These are phyloP conservation scores for Paramecium tetraurelia DNA, from an alignment of 73 alveolate species.

Conservation along the genomic window DNA sequence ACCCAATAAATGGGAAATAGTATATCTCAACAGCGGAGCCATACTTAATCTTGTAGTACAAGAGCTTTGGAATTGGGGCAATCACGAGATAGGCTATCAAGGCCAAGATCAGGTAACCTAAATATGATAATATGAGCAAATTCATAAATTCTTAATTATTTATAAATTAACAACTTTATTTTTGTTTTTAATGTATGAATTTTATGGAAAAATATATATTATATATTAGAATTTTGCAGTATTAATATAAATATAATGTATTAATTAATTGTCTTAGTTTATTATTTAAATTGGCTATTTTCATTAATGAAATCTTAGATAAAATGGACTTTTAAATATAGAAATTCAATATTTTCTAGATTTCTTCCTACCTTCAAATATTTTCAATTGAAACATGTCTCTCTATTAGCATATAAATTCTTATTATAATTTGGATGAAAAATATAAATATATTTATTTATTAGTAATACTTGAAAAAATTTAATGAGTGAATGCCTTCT, in stretches of 20 bases:
- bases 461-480: not conserved
- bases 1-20: not conserved
- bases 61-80: slow-evolving; percentile 14
- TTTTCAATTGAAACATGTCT: too few species aligned
- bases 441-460: not conserved
- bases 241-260: not conserved
- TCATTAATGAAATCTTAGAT: not conserved
- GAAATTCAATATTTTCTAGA: slow-evolving; percentile 83
- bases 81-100: not conserved
- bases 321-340: not conserved
- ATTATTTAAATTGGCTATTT: not conserved
- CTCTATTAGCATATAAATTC: not conserved
- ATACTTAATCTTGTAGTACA: slow-evolving; percentile 1
- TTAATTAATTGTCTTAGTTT: not conserved
- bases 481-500: not conserved
- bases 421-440: not conserved
- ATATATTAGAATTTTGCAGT: not conserved
- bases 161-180: not conserved
- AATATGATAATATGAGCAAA: not conserved
- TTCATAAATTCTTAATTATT: not conserved
- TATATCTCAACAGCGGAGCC: not conserved
- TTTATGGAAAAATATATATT: not conserved
- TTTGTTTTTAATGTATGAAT: not conserved
- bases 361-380: slow-evolving; percentile 88
- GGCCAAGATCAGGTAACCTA: not conserved